phyloP scores from a whole-genome alignment of 225 moss, liverwort and hornwort species.

The Polytrichum commune region DNA sequence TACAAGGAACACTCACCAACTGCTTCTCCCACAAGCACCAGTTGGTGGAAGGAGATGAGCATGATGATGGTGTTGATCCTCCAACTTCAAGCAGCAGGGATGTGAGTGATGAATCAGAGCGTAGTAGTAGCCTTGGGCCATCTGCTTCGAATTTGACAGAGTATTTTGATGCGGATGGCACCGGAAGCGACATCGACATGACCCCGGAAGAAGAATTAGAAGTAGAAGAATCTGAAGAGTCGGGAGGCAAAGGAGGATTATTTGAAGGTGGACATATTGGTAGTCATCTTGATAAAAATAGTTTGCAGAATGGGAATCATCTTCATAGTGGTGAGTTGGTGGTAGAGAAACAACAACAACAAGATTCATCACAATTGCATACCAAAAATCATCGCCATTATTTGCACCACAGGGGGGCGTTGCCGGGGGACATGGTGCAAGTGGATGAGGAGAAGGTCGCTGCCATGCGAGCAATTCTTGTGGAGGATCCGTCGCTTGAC shows the following conservation, averaged over 20 bases:
- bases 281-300: no score
- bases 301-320: no score
- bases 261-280: no score
- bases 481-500: neutral
- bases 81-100: neutral
- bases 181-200: neutral
- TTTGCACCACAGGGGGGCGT: neutral
- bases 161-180: conserved; percentile 4
- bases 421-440: neutral
- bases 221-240: no score
- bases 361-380: neutral
- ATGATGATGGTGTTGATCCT: neutral
- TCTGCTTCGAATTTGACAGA: neutral
- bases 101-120: conserved; percentile 2
- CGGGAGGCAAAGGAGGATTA: no score
- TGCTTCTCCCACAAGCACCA: conserved; percentile 2
- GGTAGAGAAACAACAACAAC: neutral
- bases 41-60: neutral
- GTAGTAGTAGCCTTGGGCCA: neutral
- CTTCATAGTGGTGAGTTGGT: no score
- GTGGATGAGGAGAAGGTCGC: conserved; percentile 4
- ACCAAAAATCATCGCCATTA: neutral
- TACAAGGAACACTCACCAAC: neutral
- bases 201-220: no score
- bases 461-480: conserved; percentile 1